phyloP scores from a whole-genome alignment of 768 basidiomycete species.

The Amanita pallidorosea region DNA sequence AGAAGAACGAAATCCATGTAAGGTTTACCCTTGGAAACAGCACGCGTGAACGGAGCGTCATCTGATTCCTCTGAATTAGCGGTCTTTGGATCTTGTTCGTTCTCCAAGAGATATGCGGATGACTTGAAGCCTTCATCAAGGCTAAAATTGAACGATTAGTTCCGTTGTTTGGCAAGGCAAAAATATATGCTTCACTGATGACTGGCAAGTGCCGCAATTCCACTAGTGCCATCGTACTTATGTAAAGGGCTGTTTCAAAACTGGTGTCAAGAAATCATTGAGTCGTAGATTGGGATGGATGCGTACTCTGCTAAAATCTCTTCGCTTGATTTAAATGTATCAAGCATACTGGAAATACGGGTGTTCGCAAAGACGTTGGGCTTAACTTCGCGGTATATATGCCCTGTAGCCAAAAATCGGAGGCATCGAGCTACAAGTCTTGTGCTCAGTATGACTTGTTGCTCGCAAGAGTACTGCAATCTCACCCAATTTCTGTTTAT shows the following conservation, averaged over 20 bases:
- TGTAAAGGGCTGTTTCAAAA: conserved; percentile 12
- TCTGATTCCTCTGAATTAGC: conserved; percentile 11
- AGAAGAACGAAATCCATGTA: conserved; percentile 11
- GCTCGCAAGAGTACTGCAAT: background rate
- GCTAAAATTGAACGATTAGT: conserved; percentile 6
- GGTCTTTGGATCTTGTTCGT: conserved; percentile 12
- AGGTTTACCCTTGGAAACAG: conserved; percentile 8
- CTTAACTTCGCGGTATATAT: conserved; percentile 15
- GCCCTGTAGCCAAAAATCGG: conserved; percentile 14
- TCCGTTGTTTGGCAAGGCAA: background rate
- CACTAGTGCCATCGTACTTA: conserved; percentile 17
- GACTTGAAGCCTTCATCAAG: conserved; percentile 15
- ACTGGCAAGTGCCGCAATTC: conserved; percentile 16
- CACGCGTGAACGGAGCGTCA: conserved; percentile 12
- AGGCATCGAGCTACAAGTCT: conserved; percentile 12
- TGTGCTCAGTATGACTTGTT: background rate
- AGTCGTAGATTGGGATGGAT: background rate
- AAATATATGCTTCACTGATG: conserved; percentile 10
- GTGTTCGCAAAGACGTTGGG: conserved; percentile 17
- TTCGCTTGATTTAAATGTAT: conserved; percentile 4
- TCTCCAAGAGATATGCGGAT: conserved; percentile 16
- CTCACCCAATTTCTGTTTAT: conserved; percentile 23
- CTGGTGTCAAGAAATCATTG: background rate
- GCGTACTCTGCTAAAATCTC: conserved; percentile 1
- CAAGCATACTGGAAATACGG: conserved; percentile 11